A percentile compares a stretch with the other conserved stretches of the same genome.
phyloP scores from a whole-genome alignment of 768 basidiomycete species.

The Serendipita sp. region DNA sequence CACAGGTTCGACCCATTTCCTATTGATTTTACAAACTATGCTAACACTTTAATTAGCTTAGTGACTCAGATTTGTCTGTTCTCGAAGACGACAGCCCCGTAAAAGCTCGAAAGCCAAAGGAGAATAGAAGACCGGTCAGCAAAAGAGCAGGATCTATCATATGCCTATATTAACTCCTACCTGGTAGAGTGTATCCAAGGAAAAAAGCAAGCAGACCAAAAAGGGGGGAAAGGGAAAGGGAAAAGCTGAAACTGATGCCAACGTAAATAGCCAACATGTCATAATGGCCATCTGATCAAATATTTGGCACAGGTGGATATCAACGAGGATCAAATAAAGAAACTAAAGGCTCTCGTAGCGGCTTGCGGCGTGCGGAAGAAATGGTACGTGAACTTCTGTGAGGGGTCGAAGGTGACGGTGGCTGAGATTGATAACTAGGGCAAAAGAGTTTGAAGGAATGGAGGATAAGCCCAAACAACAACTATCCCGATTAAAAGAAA shows the following conservation, averaged over 20 bases:
- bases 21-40: background rate
- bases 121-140: constrained; percentile 13
- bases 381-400: constrained; percentile 30
- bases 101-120: background rate
- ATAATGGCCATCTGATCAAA: background rate
- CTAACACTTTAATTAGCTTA: background rate
- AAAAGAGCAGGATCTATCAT: constrained; percentile 12
- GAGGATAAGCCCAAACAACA: constrained; percentile 39
- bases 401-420: background rate
- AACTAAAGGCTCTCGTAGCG: constrained; percentile 53
- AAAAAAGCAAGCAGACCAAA: background rate
- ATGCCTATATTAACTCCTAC: no score
- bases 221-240: constrained; percentile 8
- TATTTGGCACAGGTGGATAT: constrained; percentile 19
- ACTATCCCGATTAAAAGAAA: constrained; percentile 44
- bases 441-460: constrained; percentile 46
- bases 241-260: constrained; percentile 4
- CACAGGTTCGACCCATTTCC: background rate
- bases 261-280: constrained; percentile 14
- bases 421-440: constrained; percentile 8
- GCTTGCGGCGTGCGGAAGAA: constrained; percentile 65
- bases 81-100: background rate
- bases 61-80: background rate
- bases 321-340: constrained; percentile 60
- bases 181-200: constrained; percentile 14